Evolutionary conservation across 164 flowering plant species (phyloP).

Genomic region (Piper longum): DNA sequence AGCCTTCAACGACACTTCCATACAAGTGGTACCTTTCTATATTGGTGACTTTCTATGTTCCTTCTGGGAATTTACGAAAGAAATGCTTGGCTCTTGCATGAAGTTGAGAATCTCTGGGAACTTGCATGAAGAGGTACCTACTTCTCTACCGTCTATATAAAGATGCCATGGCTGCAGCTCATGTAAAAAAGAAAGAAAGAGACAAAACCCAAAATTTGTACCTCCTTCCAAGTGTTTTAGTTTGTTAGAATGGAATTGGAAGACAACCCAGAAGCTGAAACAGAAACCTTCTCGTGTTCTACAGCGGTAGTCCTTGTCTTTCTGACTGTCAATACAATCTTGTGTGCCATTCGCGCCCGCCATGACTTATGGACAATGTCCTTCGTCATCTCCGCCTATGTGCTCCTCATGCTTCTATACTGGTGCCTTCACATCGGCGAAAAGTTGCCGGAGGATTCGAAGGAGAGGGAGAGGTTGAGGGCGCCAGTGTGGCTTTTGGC

Average conservation of each 20-base stretch:
- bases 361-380: background rate
- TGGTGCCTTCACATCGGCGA: background rate
- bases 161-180: background rate
- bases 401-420: background rate
- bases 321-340: background rate
- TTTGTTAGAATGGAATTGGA: background rate
- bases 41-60: too few relatives aligned
- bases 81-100: background rate
- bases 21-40: too few relatives aligned
- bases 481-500: background rate
- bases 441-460: background rate
- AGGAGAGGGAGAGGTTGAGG: background rate
- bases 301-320: background rate
- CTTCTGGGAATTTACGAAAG: background rate
- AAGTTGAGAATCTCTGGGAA: background rate
- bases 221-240: background rate
- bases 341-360: background rate
- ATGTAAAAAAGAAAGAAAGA: background rate
- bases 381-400: background rate
- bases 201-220: too few relatives aligned
- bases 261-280: slow-evolving; percentile 11
- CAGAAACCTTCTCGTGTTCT: slow-evolving; percentile 13
- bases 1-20: too few relatives aligned
- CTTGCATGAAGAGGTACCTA: background rate
- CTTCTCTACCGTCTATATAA: background rate